Conservation (phyloP, 495 filamentous ascomycete genomes). For the Daldinia childiae region DNA sequence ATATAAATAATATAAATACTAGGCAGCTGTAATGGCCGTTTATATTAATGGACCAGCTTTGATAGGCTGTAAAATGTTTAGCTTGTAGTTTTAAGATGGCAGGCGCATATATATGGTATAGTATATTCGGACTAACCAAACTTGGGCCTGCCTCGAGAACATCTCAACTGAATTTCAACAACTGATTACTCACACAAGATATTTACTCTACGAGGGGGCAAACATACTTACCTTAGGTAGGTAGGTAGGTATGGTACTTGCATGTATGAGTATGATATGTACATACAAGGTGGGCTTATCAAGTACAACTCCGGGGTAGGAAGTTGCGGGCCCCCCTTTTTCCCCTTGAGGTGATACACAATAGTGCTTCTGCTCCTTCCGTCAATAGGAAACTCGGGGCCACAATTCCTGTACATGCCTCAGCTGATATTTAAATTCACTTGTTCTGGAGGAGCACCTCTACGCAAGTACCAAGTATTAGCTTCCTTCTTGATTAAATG, state of each 20-base stretch:
- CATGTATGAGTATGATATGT: background rate
- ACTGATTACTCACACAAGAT: background rate
- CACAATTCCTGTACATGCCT: slow-evolving; percentile 1
- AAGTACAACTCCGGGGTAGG: background rate
- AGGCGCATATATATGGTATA: background rate
- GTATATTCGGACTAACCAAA: background rate
- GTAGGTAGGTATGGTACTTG: background rate
- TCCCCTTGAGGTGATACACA: background rate
- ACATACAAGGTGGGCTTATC: background rate
- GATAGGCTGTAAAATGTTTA: background rate
- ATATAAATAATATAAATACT: background rate
- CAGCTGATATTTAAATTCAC: background rate
- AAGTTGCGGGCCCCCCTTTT: background rate
- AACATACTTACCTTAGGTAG: too few relatives aligned
- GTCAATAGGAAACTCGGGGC: background rate
- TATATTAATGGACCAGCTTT: background rate
- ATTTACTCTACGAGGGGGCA: background rate
- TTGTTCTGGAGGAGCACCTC: background rate
- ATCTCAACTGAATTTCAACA: background rate
- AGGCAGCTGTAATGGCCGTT: background rate
- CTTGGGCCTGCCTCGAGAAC: background rate
- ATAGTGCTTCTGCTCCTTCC: background rate
- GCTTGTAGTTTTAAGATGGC: background rate
- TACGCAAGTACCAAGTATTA: background rate
- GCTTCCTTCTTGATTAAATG: background rate